Evolutionary conservation across 257 asterid species (phyloP).

Genomic region (Solanum corneliomulleri): DNA sequence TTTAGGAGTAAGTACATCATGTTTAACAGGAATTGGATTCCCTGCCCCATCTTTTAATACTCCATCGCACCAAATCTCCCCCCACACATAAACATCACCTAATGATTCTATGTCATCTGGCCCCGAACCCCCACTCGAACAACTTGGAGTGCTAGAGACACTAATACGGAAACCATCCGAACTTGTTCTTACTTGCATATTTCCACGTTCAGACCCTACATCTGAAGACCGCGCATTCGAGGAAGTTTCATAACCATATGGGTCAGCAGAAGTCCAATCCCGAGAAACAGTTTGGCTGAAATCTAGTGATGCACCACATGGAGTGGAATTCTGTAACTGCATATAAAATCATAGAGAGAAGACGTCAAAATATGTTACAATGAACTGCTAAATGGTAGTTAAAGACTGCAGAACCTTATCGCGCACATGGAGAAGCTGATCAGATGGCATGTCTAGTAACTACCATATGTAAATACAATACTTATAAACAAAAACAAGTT

Average conservation of each 20-base stretch:
- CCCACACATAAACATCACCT: slow-evolving; percentile 98
- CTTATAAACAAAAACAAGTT: neutral
- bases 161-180: slow-evolving; percentile 92
- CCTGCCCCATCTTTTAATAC: slow-evolving; percentile 41
- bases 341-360: slow-evolving; percentile 3
- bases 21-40: slow-evolving; percentile 38
- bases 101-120: slow-evolving; percentile 94
- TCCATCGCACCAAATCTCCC: slow-evolving; percentile 85
- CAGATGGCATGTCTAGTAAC: neutral
- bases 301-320: slow-evolving; percentile 48
- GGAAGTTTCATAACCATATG: slow-evolving; percentile 17
- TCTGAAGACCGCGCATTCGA: slow-evolving; percentile 42
- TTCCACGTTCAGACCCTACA: slow-evolving; percentile 66
- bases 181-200: slow-evolving; percentile 81
- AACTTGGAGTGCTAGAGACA: slow-evolving; percentile 89
- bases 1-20: slow-evolving; percentile 61
- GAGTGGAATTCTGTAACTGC: slow-evolving; percentile 45
- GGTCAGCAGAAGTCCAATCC: slow-evolving; percentile 46
- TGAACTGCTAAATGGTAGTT: neutral
- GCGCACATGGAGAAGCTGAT: neutral
- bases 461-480: neutral
- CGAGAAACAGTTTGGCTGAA: slow-evolving; percentile 30
- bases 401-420: neutral
- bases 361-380: neutral
- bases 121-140: slow-evolving; percentile 84